These are phyloP conservation scores for Nasturtium officinale DNA, from an alignment of 345 rosid genomes.

Conservation along the genomic window DNA sequence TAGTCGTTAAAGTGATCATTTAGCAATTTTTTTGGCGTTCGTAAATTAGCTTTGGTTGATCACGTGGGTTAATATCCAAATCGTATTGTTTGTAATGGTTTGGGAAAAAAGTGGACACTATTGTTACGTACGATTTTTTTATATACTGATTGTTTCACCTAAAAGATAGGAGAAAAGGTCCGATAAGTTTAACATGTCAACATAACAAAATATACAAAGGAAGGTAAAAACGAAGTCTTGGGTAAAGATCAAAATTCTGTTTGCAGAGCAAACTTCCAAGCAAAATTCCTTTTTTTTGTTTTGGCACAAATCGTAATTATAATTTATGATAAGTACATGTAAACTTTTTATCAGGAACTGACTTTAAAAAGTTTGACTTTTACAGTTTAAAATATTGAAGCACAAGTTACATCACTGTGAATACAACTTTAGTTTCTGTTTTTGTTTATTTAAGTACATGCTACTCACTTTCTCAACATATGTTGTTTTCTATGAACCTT, in stretches of 20 bases:
- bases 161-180: slow-evolving; percentile 11
- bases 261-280: slow-evolving; percentile 7
- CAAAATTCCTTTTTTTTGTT: background rate
- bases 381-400: slow-evolving; percentile 32
- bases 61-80: background rate
- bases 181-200: slow-evolving; percentile 6
- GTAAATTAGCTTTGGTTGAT: too few relatives aligned
- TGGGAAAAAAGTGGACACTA: background rate
- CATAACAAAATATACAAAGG: slow-evolving; percentile 7
- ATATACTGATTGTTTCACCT: slow-evolving; percentile 7
- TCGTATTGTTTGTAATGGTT: background rate
- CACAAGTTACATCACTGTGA: slow-evolving; percentile 37
- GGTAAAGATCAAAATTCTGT: slow-evolving; percentile 12
- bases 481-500: slow-evolving; percentile 40
- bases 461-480: slow-evolving; percentile 29
- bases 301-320: slow-evolving; percentile 8
- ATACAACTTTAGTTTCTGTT: slow-evolving; percentile 20
- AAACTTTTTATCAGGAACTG: slow-evolving; percentile 28
- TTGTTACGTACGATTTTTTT: background rate
- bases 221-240: background rate
- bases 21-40: too few relatives aligned
- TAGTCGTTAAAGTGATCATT: too few relatives aligned
- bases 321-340: slow-evolving; percentile 29
- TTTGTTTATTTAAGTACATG: slow-evolving; percentile 19
- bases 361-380: slow-evolving; percentile 26